A percentile compares a stretch with the other conserved stretches of the same genome.
Evolutionary conservation across 106 monocot genomes (phyloP).

Genomic region (Iris macrosiphon): DNA sequence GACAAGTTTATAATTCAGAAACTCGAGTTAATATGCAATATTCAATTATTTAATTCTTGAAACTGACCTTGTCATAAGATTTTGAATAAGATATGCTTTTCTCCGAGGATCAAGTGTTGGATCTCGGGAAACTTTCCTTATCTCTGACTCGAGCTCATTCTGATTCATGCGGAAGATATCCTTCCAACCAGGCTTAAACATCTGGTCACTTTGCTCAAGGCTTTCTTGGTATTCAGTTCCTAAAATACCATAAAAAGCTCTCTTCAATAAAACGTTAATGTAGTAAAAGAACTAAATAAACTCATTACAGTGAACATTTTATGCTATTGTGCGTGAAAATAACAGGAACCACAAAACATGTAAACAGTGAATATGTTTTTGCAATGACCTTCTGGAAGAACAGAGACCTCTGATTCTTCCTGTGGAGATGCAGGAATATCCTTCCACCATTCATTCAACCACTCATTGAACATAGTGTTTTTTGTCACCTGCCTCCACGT

Average conservation of each 20-base stretch:
- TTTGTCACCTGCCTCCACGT: constrained; percentile 92
- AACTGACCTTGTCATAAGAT: constrained; percentile 91
- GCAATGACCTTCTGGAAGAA: constrained; percentile 47
- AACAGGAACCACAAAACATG: neutral
- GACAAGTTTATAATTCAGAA: neutral
- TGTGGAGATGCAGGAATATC: constrained; percentile 40
- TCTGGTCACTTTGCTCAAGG: constrained; percentile 65
- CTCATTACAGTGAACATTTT: no score
- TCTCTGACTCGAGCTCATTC: constrained; percentile 90
- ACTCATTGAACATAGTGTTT: constrained; percentile 99
- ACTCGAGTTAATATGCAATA: no score
- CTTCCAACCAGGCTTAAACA: constrained; percentile 99
- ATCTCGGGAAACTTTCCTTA: constrained; percentile 87
- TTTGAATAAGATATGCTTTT: constrained; percentile 97
- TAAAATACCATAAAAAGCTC: constrained; percentile 12
- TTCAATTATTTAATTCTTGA: constrained; percentile 3
- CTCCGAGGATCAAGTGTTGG: constrained; percentile 92
- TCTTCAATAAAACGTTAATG: no score
- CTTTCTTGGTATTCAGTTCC: constrained; percentile 63
- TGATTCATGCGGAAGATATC: constrained; percentile 99
- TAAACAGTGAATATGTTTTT: neutral
- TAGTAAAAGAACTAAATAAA: no score
- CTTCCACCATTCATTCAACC: constrained; percentile 99
- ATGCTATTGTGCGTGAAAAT: constrained; percentile 2
- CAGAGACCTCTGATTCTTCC: constrained; percentile 9